Evolutionary conservation across 176 grass and related monocot genomes (phyloP), one percentile per base, ranked within the genome.

Genomic region (Rhynchospora pubera): DNA sequence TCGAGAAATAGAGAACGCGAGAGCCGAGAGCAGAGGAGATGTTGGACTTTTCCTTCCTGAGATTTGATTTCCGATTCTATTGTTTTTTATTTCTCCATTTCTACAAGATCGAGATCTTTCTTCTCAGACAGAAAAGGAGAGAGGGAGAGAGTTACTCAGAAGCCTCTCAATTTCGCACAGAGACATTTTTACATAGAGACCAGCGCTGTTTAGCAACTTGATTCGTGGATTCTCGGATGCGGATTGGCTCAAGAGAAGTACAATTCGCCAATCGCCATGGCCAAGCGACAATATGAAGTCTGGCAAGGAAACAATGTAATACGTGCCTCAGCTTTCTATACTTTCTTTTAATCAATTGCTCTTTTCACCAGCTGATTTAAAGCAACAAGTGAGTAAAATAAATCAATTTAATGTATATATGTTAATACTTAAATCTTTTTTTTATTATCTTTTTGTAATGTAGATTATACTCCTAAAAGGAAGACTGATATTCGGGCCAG

Each of bases 241-340:
- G n/a, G 46, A 5, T 56, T 77, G 8, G 47, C 8, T 55, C 9
- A 21, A 77, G 24, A 55, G 6, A 30, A 26, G 26, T 14, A 30
- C 21, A 16, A 53, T 77, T 21, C 46, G 51, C 43, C 65, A 77
- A 55, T 46, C 51, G 9, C 83, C 84, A 97, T 97, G 94, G 89
- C 91, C 84, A 71, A 89, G 79, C 91, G 86, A 51, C 84, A 90
- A 4, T 92, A 94, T 82, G 87, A 94, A 85, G 83, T 85, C 51
- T 97, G 91, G 91, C 89, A 93, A 88, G 94, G 86, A 77, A 97
- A 94, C 62, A 97, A 97, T 90, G 94, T 97, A 89, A 88, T 89
- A 78, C 34, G 34, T 65, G 78, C 2, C 70, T 75, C 56, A 10
- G 43, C 55, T 28, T 58, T 57, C 8, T 78, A 28, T 30, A 62